Base-by-base conservation (phyloP, 768 basidiomycete species). In the Tricholomella constricta region DNA sequence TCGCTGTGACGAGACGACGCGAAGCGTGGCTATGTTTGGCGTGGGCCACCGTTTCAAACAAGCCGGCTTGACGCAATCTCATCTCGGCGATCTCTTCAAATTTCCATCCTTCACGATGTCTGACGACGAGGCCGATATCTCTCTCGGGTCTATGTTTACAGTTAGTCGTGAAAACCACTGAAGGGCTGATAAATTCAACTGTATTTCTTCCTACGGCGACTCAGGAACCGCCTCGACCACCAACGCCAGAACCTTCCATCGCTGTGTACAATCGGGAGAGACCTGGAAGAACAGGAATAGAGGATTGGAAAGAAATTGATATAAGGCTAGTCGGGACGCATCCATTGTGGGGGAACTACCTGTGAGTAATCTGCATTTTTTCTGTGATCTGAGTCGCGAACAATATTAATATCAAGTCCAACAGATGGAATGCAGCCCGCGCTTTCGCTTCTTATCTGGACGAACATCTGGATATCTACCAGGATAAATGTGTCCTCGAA, bases 391-490 rank as follows among this genome's bases (percentile, higher is more conserved):
- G 3, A 25, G 26, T 7, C 9, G 41, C 6, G 1, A 20, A 27
- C 5, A 9, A 42, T 12, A 32, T 31, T 9, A 20, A 19, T 17
- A 27, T 2, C 25, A 14, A 42, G 1, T 29, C 14, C 25, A 34
- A 38, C 31, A 91, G 91, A 55, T 92, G 91, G 89, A 93, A 92
- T 62, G 89, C 91, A 2, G 83, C 89, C 2, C 73, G 86, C 4
- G 79, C 85, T 0, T 78, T 92, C 44, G 88, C 90, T 11, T 75
- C 82, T 0, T 90, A 84, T 64, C 73, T 91, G 2, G 88, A 91
- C 55, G 66, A 69, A 10, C 76, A 85, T 48, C 61, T 63, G 0
- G 66, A 75, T 1, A 58, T 87, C 0, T 85, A 82, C 40, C 73
- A 69, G 31, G 69, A 66, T 43, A 57, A 60, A 7, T 68, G 62